These are phyloP conservation scores for Pleurotus tuber-regium DNA, from an alignment of 768 basidiomycete genomes.

Conservation along the genomic window DNA sequence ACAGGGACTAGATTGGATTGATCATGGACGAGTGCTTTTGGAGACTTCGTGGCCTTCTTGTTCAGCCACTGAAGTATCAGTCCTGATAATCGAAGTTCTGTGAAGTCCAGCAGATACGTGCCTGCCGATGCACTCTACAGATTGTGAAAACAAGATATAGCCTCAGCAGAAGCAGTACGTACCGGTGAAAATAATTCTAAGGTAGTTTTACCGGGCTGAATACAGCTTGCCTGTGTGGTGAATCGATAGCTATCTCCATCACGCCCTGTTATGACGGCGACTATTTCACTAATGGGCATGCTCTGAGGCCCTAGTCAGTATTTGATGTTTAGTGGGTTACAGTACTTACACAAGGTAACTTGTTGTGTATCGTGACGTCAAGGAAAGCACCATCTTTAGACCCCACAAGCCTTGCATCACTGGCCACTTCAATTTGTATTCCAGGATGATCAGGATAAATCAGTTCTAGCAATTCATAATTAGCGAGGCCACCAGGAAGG, in stretches of 20 bases:
- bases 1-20: slow-evolving; percentile 38
- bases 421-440: slow-evolving; percentile 48
- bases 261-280: slow-evolving; percentile 56
- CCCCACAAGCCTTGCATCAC: slow-evolving; percentile 49
- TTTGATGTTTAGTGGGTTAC: neutral
- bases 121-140: slow-evolving; percentile 69
- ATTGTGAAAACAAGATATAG: too few species aligned
- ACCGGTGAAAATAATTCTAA: slow-evolving; percentile 73
- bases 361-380: slow-evolving; percentile 59
- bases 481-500: neutral
- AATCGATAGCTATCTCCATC: slow-evolving; percentile 66
- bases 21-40: slow-evolving; percentile 18
- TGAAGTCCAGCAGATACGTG: slow-evolving; percentile 63
- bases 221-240: slow-evolving; percentile 31
- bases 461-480: slow-evolving; percentile 46
- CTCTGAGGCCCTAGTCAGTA: slow-evolving; percentile 28
- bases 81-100: slow-evolving; percentile 61
- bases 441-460: slow-evolving; percentile 68
- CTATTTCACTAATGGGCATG: slow-evolving; percentile 57
- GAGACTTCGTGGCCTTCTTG: slow-evolving; percentile 23
- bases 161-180: too few species aligned
- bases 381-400: slow-evolving; percentile 66
- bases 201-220: slow-evolving; percentile 58
- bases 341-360: slow-evolving; percentile 69
- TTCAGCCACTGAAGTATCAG: slow-evolving; percentile 68